Conservation (phyloP, 192 early-diverging fungal species). For the Coemansia sp. region DNA sequence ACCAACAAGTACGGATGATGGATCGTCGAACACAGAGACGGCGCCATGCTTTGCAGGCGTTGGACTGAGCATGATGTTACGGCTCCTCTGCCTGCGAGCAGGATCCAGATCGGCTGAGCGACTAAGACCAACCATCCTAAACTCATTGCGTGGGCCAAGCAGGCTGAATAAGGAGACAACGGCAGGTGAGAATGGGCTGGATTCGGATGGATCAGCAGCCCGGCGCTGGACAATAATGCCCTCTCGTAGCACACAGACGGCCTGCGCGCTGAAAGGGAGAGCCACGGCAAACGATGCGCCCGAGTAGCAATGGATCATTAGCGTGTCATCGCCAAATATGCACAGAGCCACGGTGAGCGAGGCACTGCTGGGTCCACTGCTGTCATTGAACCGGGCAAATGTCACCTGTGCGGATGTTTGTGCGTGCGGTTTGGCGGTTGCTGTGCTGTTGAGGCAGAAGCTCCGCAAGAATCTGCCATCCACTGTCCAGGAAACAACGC, state of each 20-base stretch:
- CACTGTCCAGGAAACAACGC: slow-evolving; percentile 30
- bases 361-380: not conserved
- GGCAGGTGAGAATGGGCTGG: slow-evolving; percentile 14
- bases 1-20: slow-evolving; percentile 21
- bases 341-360: slow-evolving; percentile 36
- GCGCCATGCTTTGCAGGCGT: slow-evolving; percentile 17
- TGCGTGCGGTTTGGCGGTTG: not conserved
- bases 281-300: slow-evolving; percentile 34
- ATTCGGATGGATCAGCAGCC: slow-evolving; percentile 14
- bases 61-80: slow-evolving; percentile 30
- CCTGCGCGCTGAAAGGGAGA: slow-evolving; percentile 40
- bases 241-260: slow-evolving; percentile 29
- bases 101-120: slow-evolving; percentile 24
- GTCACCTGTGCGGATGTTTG: slow-evolving; percentile 14
- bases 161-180: slow-evolving; percentile 46
- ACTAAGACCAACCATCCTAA: slow-evolving; percentile 46
- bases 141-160: slow-evolving; percentile 40
- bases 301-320: slow-evolving; percentile 33
- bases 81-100: slow-evolving; percentile 5
- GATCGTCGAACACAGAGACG: slow-evolving; percentile 41
- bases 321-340: slow-evolving; percentile 34
- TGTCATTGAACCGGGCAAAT: slow-evolving; percentile 35
- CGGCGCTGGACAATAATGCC: slow-evolving; percentile 46
- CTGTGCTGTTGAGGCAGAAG: slow-evolving; percentile 18
- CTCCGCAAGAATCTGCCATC: slow-evolving; percentile 37